Conservation (phyloP, 1,139 yeast species). For the Pneumocystis murina region DNA sequence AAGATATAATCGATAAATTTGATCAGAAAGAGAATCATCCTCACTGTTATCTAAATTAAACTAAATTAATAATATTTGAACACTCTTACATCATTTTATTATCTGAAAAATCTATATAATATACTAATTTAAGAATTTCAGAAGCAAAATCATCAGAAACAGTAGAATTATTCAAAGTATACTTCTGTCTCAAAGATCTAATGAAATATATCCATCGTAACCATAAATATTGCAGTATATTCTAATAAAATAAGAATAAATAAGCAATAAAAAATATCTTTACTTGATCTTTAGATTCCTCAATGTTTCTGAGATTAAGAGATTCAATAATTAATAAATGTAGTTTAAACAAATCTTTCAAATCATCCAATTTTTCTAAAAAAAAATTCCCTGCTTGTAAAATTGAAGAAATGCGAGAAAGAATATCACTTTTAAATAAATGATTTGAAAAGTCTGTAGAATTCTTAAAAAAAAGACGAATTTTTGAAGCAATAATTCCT, state of each 20-base stretch:
- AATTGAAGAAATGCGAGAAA: not conserved
- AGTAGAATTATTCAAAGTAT: not conserved
- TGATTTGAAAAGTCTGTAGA: not conserved
- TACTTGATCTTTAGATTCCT: not conserved
- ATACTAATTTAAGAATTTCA: not conserved
- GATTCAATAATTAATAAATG: not conserved
- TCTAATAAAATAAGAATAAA: not conserved
- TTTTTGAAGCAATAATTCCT: slow-evolving; percentile 40
- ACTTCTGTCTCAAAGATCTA: not conserved
- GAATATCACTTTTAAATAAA: not conserved
- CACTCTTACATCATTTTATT: not conserved
- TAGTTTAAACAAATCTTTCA: not conserved
- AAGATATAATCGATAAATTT: not conserved
- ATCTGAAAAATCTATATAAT: not conserved
- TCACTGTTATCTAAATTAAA: slow-evolving; percentile 11
- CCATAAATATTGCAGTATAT: not conserved
- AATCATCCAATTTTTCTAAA: not conserved
- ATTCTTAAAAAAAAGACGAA: slow-evolving; percentile 16
- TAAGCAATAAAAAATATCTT: not conserved
- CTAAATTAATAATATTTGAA: not conserved
- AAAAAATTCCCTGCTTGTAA: not conserved
- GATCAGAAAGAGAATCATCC: slow-evolving; percentile 17
- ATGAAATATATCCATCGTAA: not conserved
- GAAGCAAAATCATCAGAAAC: not conserved
- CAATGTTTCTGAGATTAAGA: not conserved